phyloP scores from a whole-genome alignment of 139 green algal species.

The Chlamydomonas urium region DNA sequence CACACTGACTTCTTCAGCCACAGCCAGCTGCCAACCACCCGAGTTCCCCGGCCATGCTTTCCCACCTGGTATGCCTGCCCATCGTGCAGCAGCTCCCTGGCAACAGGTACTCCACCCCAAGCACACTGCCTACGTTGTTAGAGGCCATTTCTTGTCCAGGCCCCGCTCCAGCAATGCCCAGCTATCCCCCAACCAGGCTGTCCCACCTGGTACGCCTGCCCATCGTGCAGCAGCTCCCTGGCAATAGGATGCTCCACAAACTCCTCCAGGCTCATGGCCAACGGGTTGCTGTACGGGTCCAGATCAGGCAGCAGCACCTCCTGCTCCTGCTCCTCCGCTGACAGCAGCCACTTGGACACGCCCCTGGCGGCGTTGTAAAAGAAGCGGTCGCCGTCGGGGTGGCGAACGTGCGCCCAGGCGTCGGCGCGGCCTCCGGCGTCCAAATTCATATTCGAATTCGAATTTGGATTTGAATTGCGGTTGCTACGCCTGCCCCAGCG shows the following conservation, averaged over 20 bases:
- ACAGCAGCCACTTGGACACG: conserved; percentile 40
- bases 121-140: background rate
- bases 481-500: no score
- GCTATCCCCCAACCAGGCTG: background rate
- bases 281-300: conserved; percentile 76
- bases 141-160: background rate
- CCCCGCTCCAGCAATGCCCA: background rate
- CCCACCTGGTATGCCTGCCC: background rate
- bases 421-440: no score
- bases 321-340: conserved; percentile 43
- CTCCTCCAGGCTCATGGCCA: conserved; percentile 71
- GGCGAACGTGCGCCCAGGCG: background rate
- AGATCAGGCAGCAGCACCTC: conserved; percentile 45
- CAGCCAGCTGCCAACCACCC: background rate
- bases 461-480: no score
- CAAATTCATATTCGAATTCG: no score
- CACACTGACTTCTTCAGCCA: background rate
- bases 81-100: background rate
- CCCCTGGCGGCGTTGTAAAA: conserved; percentile 40
- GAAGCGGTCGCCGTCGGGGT: conserved; percentile 28
- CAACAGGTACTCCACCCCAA: background rate
- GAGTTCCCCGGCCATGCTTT: background rate
- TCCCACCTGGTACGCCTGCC: conserved; percentile 57
- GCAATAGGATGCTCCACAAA: conserved; percentile 71
- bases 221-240: conserved; percentile 76